Evolutionary conservation across 1,284 basidiomycete species (phyloP).

Genomic region (Sporisorium reilianum): DNA sequence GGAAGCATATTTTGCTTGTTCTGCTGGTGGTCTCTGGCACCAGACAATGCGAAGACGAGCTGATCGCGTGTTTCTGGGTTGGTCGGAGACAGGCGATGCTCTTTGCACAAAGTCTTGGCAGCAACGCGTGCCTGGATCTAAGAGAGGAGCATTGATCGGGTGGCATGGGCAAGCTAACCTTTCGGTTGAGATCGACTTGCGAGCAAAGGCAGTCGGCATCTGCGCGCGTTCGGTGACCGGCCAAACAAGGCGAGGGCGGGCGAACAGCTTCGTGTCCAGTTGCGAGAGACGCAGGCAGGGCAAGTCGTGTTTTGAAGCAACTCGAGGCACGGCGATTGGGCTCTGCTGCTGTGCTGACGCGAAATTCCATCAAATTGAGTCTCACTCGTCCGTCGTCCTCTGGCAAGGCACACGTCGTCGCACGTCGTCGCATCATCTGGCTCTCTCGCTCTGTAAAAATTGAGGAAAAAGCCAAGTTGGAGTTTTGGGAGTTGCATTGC

Average conservation of each 20-base stretch:
- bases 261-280: too few relatives aligned
- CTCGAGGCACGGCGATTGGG: too few relatives aligned
- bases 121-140: too few relatives aligned
- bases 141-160: too few relatives aligned
- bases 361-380: not conserved
- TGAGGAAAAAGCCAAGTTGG: not conserved
- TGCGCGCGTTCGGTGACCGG: not conserved
- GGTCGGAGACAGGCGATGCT: not conserved
- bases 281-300: not conserved
- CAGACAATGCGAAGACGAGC: not conserved
- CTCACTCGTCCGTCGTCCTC: too few relatives aligned
- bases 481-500: not conserved
- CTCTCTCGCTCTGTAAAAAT: conserved; percentile 1
- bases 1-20: conserved; percentile 10
- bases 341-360: not conserved
- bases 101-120: too few relatives aligned
- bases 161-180: too few relatives aligned
- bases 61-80: too few relatives aligned
- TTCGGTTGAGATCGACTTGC: too few relatives aligned
- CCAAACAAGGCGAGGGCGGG: too few relatives aligned
- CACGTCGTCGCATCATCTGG: conserved; percentile 3
- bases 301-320: conserved; percentile 8
- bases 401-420: too few relatives aligned
- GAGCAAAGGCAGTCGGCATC: too few relatives aligned
- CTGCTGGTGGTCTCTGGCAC: not conserved